Evolutionary conservation across 1,139 yeast species (phyloP).

Genomic region (Pichia sp.): DNA sequence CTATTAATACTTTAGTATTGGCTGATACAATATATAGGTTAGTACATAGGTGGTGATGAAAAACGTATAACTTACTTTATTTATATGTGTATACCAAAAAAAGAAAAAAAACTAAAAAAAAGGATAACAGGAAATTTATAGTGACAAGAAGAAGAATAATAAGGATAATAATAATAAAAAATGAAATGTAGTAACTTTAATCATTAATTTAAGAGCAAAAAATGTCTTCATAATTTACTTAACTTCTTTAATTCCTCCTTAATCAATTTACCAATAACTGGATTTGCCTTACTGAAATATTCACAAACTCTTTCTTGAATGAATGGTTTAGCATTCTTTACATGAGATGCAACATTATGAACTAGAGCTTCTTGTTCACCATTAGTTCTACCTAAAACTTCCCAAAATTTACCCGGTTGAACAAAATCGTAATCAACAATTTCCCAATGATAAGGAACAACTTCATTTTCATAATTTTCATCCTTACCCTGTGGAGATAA

Average conservation of each 20-base stretch:
- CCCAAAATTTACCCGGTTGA: constrained; percentile 66
- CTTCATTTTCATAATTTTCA: constrained; percentile 87
- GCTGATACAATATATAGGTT: too few species aligned
- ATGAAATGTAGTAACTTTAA: too few species aligned
- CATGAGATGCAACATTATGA: constrained; percentile 78
- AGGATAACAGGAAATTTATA: background rate
- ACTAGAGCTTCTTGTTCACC: constrained; percentile 82
- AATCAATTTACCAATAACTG: constrained; percentile 56
- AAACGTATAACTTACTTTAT: too few species aligned
- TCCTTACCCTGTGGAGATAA: constrained; percentile 44
- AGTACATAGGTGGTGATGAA: too few species aligned
- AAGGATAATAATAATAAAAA: too few species aligned
- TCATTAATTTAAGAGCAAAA: too few species aligned
- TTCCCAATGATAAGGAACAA: constrained; percentile 84
- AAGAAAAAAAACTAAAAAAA: background rate
- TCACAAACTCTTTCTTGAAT: constrained; percentile 78
- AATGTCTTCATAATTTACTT: constrained; percentile 10
- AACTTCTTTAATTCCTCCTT: constrained; percentile 43
- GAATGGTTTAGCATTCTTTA: constrained; percentile 58
- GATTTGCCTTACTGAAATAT: constrained; percentile 68
- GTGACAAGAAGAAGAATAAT: too few species aligned
- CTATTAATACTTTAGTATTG: too few species aligned
- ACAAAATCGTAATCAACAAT: constrained; percentile 51
- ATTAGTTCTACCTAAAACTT: constrained; percentile 65
- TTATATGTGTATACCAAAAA: background rate